A percentile compares a stretch with the other conserved stretches of the same genome.
Conservation (phyloP, 2,329 filamentous ascomycete species). For the Fusarium acutatum region DNA sequence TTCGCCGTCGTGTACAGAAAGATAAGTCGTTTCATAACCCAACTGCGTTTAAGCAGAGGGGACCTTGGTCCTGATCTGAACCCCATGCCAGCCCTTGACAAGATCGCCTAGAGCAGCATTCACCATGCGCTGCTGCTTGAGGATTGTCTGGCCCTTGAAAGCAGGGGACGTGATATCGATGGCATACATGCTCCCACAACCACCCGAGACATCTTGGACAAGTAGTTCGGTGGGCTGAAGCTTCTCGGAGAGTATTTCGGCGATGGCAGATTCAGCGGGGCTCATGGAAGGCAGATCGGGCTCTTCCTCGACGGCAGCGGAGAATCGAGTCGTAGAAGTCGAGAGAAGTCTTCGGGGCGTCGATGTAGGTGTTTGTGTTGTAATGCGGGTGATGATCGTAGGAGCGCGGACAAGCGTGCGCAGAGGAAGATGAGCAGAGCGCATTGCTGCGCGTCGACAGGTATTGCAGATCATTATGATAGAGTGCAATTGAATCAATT, state of each 20-base stretch:
- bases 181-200: constrained; percentile 88
- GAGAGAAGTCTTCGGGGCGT: constrained; percentile 18
- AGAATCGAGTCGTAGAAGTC: constrained; percentile 5
- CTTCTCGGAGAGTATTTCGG: constrained; percentile 59
- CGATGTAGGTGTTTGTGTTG: constrained; percentile 1
- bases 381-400: not conserved
- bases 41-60: constrained; percentile 29
- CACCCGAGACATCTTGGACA: constrained; percentile 83
- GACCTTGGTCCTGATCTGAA: constrained; percentile 78
- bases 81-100: constrained; percentile 83
- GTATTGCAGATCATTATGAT: constrained; percentile 37
- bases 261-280: constrained; percentile 67
- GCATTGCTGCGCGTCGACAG: constrained; percentile 39
- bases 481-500: constrained; percentile 7
- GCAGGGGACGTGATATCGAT: constrained; percentile 77
- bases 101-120: constrained; percentile 78
- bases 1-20: not conserved
- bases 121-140: constrained; percentile 86
- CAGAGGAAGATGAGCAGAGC: constrained; percentile 22
- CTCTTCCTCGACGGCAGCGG: constrained; percentile 16
- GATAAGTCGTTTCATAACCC: not conserved
- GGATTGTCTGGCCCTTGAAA: constrained; percentile 75
- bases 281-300: constrained; percentile 45
- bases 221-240: constrained; percentile 62
- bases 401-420: constrained; percentile 19